Evolutionary conservation across 2,329 filamentous ascomycete species (phyloP).

Genomic region (Beauveria medogensis): DNA sequence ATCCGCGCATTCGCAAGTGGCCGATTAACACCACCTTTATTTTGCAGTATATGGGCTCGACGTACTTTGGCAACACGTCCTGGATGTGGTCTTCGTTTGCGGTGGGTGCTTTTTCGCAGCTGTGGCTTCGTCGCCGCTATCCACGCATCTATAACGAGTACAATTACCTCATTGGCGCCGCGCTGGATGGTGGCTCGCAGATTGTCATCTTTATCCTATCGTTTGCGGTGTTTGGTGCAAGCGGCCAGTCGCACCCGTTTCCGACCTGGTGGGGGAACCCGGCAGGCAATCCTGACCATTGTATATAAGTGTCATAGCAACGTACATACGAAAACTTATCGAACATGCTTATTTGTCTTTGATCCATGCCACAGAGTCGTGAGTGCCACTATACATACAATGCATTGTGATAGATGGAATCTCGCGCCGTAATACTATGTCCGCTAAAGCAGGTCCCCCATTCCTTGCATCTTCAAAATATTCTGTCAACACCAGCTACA

Average conservation of each 20-base stretch:
- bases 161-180: slow-evolving; percentile 21
- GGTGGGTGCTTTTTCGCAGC: slow-evolving; percentile 24
- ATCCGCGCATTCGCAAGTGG: slow-evolving; percentile 20
- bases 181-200: slow-evolving; percentile 20
- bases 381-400: too few relatives aligned
- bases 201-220: slow-evolving; percentile 21
- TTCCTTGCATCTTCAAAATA: too few relatives aligned
- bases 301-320: background rate
- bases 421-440: too few relatives aligned
- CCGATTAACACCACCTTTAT: slow-evolving; percentile 33
- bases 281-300: slow-evolving; percentile 14
- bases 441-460: too few relatives aligned
- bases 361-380: too few relatives aligned
- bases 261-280: slow-evolving; percentile 17
- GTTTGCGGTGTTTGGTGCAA: slow-evolving; percentile 19
- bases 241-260: slow-evolving; percentile 16
- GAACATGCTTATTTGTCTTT: too few relatives aligned
- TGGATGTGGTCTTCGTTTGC: slow-evolving; percentile 26
- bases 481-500: too few relatives aligned
- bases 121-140: slow-evolving; percentile 18
- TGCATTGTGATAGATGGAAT: too few relatives aligned
- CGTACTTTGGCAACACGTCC: slow-evolving; percentile 31
- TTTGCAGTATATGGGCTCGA: slow-evolving; percentile 30
- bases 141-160: slow-evolving; percentile 21
- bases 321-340: too few relatives aligned